phyloP scores from a whole-genome alignment of 2,329 filamentous ascomycete species.

The Diaporthe humulicola region DNA sequence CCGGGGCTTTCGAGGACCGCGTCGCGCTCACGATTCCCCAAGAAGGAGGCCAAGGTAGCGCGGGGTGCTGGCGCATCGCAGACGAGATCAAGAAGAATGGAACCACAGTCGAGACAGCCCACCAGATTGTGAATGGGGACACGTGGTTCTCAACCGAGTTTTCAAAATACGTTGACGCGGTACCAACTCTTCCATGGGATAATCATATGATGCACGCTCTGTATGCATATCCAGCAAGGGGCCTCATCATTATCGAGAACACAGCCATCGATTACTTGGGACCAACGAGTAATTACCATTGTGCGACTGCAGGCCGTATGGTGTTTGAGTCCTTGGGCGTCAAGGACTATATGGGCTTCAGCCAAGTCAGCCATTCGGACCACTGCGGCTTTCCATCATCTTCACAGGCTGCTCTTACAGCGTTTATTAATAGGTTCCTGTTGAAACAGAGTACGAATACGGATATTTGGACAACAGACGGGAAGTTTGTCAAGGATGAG shows the following conservation, averaged over 20 bases:
- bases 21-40: slow-evolving; percentile 63
- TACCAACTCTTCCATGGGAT: not conserved
- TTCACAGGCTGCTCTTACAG: not conserved
- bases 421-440: not conserved
- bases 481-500: slow-evolving; percentile 15
- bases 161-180: not conserved
- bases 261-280: slow-evolving; percentile 4
- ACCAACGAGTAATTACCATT: not conserved
- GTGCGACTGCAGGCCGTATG: not conserved
- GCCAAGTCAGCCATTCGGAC: slow-evolving; percentile 17
- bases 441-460: not conserved
- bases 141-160: slow-evolving; percentile 63
- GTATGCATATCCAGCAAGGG: not conserved
- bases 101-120: slow-evolving; percentile 56
- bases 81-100: slow-evolving; percentile 62
- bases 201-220: slow-evolving; percentile 1
- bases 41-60: slow-evolving; percentile 63
- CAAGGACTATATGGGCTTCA: not conserved
- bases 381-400: not conserved
- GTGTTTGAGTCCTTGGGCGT: not conserved
- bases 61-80: slow-evolving; percentile 61
- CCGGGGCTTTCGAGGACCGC: slow-evolving; percentile 61
- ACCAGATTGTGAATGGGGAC: slow-evolving; percentile 63
- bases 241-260: not conserved
- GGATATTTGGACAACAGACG: not conserved